Evolutionary conservation across 371 early-diverging fungal species (phyloP).

Genomic region (Dentiscutata heterogama): DNA sequence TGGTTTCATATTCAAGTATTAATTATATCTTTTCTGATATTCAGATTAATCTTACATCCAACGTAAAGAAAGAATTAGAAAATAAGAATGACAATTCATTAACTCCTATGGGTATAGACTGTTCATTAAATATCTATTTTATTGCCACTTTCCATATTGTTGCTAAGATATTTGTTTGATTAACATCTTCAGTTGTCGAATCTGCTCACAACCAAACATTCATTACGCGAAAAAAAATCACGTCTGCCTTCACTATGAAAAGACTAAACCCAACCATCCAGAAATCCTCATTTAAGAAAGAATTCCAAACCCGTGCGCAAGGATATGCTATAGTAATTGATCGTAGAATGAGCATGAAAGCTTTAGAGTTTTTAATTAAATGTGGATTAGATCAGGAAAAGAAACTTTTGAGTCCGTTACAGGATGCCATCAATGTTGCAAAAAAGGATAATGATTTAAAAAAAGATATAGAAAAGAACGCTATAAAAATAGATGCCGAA

Average conservation of each 20-base stretch:
- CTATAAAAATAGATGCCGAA: neutral
- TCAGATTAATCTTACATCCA: no score
- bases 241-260: neutral
- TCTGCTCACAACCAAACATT: slow-evolving; percentile 6
- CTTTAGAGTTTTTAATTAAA: neutral
- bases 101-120: no score
- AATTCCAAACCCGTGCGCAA: neutral
- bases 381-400: slow-evolving; percentile 1
- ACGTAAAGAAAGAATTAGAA: no score
- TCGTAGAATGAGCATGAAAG: slow-evolving; percentile 19
- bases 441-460: neutral
- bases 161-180: no score
- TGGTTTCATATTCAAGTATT: no score
- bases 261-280: neutral
- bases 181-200: neutral
- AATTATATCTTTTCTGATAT: no score
- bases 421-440: neutral
- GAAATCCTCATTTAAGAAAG: neutral
- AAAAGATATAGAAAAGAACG: neutral
- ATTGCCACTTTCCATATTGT: no score
- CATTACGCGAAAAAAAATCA: neutral
- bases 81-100: no score
- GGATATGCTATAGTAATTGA: neutral
- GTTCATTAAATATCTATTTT: no score
- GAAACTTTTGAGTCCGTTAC: neutral